Conservation (phyloP, 495 filamentous ascomycete species). For the Recurvomyces mirabilis region DNA sequence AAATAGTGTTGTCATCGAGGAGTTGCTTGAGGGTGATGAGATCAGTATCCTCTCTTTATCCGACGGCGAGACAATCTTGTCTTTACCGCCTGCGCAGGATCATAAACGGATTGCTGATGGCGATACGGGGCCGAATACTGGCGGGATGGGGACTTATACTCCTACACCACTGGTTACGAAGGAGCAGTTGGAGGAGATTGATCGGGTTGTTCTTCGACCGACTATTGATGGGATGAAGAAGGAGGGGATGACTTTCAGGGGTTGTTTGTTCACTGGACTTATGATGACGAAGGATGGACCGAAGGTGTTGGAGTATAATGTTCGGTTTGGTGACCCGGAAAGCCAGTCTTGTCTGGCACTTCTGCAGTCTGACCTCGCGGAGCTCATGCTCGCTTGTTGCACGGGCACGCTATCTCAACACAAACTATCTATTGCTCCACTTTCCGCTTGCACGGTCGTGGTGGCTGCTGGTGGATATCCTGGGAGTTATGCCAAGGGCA, state of each 20-base stretch:
- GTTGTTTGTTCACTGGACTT: constrained; percentile 85
- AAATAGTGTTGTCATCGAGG: constrained; percentile 90
- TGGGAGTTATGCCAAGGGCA: constrained; percentile 73
- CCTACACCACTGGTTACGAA: constrained; percentile 65
- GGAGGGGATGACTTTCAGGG: constrained; percentile 69
- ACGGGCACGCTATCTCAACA: constrained; percentile 61
- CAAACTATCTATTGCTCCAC: constrained; percentile 51
- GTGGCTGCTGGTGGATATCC: constrained; percentile 91
- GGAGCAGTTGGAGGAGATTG: constrained; percentile 61
- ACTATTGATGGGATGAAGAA: constrained; percentile 80
- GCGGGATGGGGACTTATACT: constrained; percentile 96
- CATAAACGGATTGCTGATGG: constrained; percentile 91
- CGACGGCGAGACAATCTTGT: constrained; percentile 75
- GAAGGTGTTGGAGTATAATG: constrained; percentile 92
- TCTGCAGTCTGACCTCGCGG: constrained; percentile 77
- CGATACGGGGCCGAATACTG: constrained; percentile 87
- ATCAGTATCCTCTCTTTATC: constrained; percentile 82
- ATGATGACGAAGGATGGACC: constrained; percentile 88
- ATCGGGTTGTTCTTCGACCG: constrained; percentile 74
- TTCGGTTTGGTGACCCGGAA: constrained; percentile 92
- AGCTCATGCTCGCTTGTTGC: constrained; percentile 81
- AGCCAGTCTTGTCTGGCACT: constrained; percentile 85
- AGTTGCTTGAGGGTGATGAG: constrained; percentile 85
- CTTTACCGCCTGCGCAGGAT: constrained; percentile 87
- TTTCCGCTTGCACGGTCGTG: constrained; percentile 82